phyloP scores from a whole-genome alignment of 371 early-diverging fungal species.

The Mortierella sp. region DNA sequence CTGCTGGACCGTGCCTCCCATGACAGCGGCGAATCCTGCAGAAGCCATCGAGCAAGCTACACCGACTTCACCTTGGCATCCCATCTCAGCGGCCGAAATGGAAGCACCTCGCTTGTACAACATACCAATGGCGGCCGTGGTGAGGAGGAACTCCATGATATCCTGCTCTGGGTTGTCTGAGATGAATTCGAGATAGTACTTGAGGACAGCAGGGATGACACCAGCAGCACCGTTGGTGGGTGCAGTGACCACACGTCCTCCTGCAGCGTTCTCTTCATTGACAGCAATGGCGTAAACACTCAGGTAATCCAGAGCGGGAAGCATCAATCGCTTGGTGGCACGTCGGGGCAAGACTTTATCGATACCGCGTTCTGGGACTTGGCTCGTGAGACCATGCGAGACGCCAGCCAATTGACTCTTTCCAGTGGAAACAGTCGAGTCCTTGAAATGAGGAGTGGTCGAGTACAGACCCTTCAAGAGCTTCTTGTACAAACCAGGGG shows the following conservation, averaged over 20 bases:
- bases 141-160: slow-evolving; percentile 91
- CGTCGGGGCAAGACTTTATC: slow-evolving; percentile 55
- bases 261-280: slow-evolving; percentile 97
- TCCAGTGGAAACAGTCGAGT: slow-evolving; percentile 14
- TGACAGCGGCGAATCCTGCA: slow-evolving; percentile 93
- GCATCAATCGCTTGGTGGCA: slow-evolving; percentile 55
- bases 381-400: slow-evolving; percentile 39
- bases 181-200: slow-evolving; percentile 94
- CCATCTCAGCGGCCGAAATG: slow-evolving; percentile 95
- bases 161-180: slow-evolving; percentile 88
- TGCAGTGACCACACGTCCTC: slow-evolving; percentile 93
- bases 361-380: slow-evolving; percentile 38
- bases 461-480: slow-evolving; percentile 82
- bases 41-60: slow-evolving; percentile 98
- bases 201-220: slow-evolving; percentile 94
- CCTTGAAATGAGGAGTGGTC: slow-evolving; percentile 60
- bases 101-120: slow-evolving; percentile 94
- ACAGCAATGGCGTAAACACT: slow-evolving; percentile 96
- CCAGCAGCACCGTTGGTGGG: slow-evolving; percentile 96
- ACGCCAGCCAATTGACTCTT: slow-evolving; percentile 13
- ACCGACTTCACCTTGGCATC: slow-evolving; percentile 89
- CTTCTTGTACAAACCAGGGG: slow-evolving; percentile 88
- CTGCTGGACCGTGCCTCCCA: slow-evolving; percentile 92
- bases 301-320: slow-evolving; percentile 92
- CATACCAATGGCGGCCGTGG: slow-evolving; percentile 95